phyloP scores from a whole-genome alignment of 768 basidiomycete genomes.

The Psilocybe cubensis region DNA sequence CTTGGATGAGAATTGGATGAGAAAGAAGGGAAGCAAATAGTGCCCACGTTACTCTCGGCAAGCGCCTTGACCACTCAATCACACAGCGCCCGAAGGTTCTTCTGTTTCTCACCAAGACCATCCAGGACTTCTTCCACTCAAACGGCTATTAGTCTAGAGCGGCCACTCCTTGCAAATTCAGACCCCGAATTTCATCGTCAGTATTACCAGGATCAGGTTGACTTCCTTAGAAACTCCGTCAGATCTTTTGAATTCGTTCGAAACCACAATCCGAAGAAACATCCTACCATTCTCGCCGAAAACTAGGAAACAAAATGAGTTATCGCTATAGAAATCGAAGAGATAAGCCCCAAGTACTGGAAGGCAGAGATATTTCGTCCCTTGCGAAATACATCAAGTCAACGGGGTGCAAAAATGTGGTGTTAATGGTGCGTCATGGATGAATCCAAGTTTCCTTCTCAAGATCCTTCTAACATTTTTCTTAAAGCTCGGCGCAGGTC shows the following conservation, averaged over 20 bases:
- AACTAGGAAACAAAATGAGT: slow-evolving; percentile 1
- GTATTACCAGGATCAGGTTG: neutral
- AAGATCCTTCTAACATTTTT: neutral
- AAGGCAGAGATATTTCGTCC: slow-evolving; percentile 30
- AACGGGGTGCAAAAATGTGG: slow-evolving; percentile 65
- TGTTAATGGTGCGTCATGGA: slow-evolving; percentile 66
- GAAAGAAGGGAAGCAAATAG: neutral
- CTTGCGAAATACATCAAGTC: slow-evolving; percentile 75
- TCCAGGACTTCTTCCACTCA: slow-evolving; percentile 1
- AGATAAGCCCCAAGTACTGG: slow-evolving; percentile 26
- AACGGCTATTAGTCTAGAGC: neutral
- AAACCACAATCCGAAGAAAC: neutral
- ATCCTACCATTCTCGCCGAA: neutral
- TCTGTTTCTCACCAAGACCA: slow-evolving; percentile 2
- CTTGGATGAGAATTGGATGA: neutral
- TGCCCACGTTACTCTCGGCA: neutral
- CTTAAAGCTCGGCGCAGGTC: slow-evolving; percentile 69
- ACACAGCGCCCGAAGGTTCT: neutral
- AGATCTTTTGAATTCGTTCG: neutral
- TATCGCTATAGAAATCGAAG: slow-evolving; percentile 3
- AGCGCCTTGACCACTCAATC: neutral
- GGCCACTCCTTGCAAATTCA: neutral
- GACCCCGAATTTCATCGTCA: neutral
- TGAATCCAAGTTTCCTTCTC: neutral
- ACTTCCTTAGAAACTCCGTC: neutral